A percentile compares a stretch with the other conserved stretches of the same genome.
These are phyloP conservation scores for Phytophthora sp. DNA, from an alignment of 352 stramenopile species.

Conservation along the genomic window DNA sequence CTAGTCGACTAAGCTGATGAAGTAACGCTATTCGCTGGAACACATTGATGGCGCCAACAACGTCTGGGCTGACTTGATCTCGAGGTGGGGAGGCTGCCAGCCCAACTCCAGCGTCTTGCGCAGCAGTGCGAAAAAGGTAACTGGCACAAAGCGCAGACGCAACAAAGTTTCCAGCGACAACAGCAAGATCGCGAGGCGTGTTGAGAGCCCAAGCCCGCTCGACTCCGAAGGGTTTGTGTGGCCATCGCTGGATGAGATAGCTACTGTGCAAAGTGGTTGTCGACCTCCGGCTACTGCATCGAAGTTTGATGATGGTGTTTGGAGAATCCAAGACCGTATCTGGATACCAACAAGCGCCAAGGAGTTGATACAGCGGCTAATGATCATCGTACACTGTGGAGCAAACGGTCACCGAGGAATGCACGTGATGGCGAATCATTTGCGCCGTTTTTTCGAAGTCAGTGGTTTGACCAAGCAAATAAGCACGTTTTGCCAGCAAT, in stretches of 20 bases:
- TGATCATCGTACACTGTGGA: slow-evolving; percentile 11
- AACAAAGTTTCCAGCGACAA: too few species aligned
- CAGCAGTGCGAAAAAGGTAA: too few species aligned
- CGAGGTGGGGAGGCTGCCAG: too few species aligned
- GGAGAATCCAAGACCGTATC: neutral
- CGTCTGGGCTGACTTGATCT: slow-evolving; percentile 10
- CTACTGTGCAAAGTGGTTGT: too few species aligned
- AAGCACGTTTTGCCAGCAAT: neutral
- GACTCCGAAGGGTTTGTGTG: too few species aligned
- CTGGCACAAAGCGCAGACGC: too few species aligned
- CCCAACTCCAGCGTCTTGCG: too few species aligned
- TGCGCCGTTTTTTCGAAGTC: neutral
- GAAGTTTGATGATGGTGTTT: too few species aligned
- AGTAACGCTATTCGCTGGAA: slow-evolving; percentile 2
- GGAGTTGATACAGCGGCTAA: neutral
- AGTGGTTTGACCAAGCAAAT: neutral
- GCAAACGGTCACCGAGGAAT: neutral
- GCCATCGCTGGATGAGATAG: too few species aligned
- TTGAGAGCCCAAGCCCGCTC: too few species aligned
- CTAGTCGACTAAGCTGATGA: neutral
- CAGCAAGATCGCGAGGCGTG: too few species aligned
- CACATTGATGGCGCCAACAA: neutral
- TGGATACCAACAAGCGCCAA: too few species aligned
- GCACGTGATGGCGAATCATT: neutral
- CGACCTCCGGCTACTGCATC: neutral